Conservation (phyloP, 768 basidiomycete genomes). For the Boletus reticuloceps region DNA sequence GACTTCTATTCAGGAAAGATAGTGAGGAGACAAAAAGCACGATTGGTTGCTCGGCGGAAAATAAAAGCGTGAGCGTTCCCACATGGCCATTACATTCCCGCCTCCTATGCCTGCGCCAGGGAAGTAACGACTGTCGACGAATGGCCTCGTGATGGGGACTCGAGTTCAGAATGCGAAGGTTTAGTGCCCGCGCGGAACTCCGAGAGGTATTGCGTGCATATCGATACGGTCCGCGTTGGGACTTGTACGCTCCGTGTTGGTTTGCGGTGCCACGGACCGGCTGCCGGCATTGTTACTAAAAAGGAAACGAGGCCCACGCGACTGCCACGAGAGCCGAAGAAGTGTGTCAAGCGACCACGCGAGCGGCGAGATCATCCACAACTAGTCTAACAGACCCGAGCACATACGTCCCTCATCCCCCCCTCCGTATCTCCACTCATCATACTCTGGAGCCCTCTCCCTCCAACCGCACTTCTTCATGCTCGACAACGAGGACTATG, state of each 20-base stretch:
- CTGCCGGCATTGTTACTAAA: conserved; percentile 17
- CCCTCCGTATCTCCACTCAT: background rate
- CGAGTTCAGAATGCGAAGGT: no score
- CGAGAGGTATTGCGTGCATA: background rate
- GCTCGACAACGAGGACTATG: conserved; percentile 29
- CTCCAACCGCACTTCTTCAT: conserved; percentile 5
- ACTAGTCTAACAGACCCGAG: conserved; percentile 13
- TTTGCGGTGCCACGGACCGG: conserved; percentile 4
- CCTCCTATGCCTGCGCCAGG: no score
- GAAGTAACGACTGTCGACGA: no score
- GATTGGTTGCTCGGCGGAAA: background rate
- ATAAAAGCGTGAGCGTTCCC: no score
- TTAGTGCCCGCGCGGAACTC: background rate
- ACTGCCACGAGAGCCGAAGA: conserved; percentile 36
- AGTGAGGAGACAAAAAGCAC: background rate
- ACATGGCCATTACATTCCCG: no score
- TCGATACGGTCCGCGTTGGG: no score
- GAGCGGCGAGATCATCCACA: conserved; percentile 32
- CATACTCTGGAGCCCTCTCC: background rate
- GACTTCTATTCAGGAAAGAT: background rate
- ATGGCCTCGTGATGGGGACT: no score
- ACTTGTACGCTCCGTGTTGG: background rate
- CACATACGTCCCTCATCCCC: conserved; percentile 7
- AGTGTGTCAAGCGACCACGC: conserved; percentile 34
- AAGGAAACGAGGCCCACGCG: conserved; percentile 26